Base-by-base conservation (phyloP, 1,284 basidiomycete species). In the Cutaneotrichosporon cyanovorans region DNA sequence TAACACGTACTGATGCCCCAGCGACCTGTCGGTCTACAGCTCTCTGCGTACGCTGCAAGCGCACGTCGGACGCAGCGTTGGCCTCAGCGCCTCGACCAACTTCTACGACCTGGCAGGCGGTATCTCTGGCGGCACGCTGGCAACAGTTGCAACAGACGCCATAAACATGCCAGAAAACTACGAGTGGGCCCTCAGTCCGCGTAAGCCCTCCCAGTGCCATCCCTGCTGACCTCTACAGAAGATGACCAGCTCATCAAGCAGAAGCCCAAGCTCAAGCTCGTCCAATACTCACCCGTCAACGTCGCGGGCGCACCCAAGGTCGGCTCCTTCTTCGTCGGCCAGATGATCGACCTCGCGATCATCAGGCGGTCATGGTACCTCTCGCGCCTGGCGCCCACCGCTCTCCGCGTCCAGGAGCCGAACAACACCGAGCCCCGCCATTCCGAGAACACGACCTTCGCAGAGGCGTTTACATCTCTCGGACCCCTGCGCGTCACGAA, bases 341-440 rank as follows among this genome's bases (percentile, higher is more conserved):
- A 73, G 12, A 52, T 73, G 2, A 61, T 76, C 38, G 87, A 93
- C 63, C 74, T 76, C 28, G 72, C 80, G 16, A 69, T 88, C 25
- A 84, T 90, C 31, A 81, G 87, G 55, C 80, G 89, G 45, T 82
- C 86, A 19, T 86, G 82, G 75, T 86, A 82, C 11, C 74, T 92
- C 23, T 76, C 81, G 40, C 77, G 83, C 20, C 50, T 57, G 12
- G 4, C 30, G 15, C 44, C 48, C 18, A 15, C 45, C 14, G 16
- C 35, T 30, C 30, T 48, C n/a, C 34, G 21, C 38, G 37, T n/a
- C 14, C 21, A 36, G 32, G 40, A 40, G 39, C 21, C 18, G 32
- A 16, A 18, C 5, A 38, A 42, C 33, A 30, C 40, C n/a, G 55
- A 56, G 44, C 60, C 61, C 14, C 40, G 48, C 16, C 86, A 88